Evolutionary conservation across 352 stramenopile species (phyloP).

Genomic region (Phytophthora cactorum): DNA sequence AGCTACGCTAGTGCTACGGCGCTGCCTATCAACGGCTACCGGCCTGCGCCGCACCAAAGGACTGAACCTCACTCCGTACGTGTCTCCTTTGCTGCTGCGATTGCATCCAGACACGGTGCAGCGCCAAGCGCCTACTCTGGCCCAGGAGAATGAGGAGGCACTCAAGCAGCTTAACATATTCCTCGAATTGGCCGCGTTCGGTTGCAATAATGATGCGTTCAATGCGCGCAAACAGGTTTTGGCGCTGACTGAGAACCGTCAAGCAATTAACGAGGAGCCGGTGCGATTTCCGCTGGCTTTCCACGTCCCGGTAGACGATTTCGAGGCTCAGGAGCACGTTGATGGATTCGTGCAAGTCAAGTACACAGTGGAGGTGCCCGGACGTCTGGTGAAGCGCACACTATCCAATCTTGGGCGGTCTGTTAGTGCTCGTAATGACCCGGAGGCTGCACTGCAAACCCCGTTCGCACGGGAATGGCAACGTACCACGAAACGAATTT

Average conservation of each 20-base stretch:
- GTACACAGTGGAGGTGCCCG: constrained; percentile 63
- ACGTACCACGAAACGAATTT: constrained; percentile 60
- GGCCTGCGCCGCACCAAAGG: constrained; percentile 23
- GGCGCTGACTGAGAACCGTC: constrained; percentile 28
- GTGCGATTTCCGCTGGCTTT: constrained; percentile 67
- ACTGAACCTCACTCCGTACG: constrained; percentile 67
- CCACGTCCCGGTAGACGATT: constrained; percentile 43
- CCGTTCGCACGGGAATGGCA: constrained; percentile 76
- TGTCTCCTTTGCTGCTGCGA: constrained; percentile 71
- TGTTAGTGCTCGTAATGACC: constrained; percentile 26
- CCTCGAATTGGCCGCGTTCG: constrained; percentile 61
- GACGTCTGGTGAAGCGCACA: constrained; percentile 58
- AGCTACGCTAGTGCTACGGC: constrained; percentile 17
- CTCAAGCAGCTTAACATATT: constrained; percentile 87
- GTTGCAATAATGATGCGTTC: constrained; percentile 77
- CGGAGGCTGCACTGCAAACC: constrained; percentile 42
- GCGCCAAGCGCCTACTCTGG: constrained; percentile 46
- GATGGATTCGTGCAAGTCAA: constrained; percentile 32
- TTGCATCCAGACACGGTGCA: constrained; percentile 77
- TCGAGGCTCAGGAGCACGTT: constrained; percentile 13
- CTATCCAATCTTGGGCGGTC: constrained; percentile 45
- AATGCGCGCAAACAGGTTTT: constrained; percentile 60
- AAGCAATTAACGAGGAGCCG: constrained; percentile 24
- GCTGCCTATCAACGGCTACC: constrained; percentile 20
- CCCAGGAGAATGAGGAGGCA: constrained; percentile 67